Evolutionary conservation across 371 early-diverging fungal species (phyloP).

Genomic region (Phascolomyces articulosus): DNA sequence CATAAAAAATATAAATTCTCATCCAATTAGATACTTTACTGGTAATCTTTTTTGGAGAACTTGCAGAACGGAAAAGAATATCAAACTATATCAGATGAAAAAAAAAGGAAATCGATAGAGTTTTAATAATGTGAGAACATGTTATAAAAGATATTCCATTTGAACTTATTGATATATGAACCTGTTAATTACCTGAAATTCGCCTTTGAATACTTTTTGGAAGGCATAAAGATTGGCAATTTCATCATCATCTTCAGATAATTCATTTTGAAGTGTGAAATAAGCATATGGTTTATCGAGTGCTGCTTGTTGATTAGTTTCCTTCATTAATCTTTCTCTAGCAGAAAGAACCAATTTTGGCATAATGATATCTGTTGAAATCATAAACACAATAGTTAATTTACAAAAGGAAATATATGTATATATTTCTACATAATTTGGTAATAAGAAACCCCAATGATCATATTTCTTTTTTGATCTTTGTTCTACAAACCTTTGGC

Average conservation of each 20-base stretch:
- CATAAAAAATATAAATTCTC: neutral
- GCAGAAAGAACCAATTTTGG: slow-evolving; percentile 30
- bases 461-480: too few relatives aligned
- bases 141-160: neutral
- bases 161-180: neutral
- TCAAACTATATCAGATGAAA: slow-evolving; percentile 49
- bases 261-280: slow-evolving; percentile 39
- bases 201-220: slow-evolving; percentile 59
- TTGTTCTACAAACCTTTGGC: slow-evolving; percentile 43
- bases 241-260: slow-evolving; percentile 38
- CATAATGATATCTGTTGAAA: slow-evolving; percentile 26
- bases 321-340: slow-evolving; percentile 16
- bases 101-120: too few relatives aligned
- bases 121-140: too few relatives aligned
- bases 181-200: slow-evolving; percentile 59
- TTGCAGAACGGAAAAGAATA: slow-evolving; percentile 55
- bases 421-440: too few relatives aligned
- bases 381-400: too few relatives aligned
- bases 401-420: too few relatives aligned
- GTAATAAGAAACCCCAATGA: too few relatives aligned
- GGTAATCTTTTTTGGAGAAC: slow-evolving; percentile 29
- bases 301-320: slow-evolving; percentile 25
- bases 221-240: slow-evolving; percentile 56
- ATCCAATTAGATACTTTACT: slow-evolving; percentile 21
- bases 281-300: slow-evolving; percentile 29